These are phyloP conservation scores for Ceratocystis variospora DNA, from an alignment of 2,329 filamentous ascomycete genomes.

Conservation along the genomic window DNA sequence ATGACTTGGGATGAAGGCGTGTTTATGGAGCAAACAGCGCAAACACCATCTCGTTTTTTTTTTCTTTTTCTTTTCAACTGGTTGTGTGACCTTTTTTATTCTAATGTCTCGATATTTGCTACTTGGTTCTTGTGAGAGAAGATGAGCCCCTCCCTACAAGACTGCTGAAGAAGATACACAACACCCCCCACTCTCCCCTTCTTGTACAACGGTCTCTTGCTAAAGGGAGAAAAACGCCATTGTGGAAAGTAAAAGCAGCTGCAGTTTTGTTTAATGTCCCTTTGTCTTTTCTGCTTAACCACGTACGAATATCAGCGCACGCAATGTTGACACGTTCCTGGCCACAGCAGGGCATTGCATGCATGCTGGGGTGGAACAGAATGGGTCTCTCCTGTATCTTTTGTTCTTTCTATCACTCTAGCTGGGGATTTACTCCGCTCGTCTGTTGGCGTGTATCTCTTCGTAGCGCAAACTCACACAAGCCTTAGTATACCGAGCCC, in stretches of 20 bases:
- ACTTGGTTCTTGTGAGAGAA: neutral
- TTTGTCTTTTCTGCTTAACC: neutral
- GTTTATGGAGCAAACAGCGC: neutral
- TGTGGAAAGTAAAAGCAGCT: neutral
- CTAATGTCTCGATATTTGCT: neutral
- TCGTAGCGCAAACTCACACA: neutral
- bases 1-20: neutral
- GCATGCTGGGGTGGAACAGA: neutral
- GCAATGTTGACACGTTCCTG: neutral
- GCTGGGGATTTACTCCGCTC: neutral
- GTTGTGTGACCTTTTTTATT: neutral
- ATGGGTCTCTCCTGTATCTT: neutral
- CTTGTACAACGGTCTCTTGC: neutral
- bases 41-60: neutral
- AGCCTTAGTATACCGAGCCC: neutral
- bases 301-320: neutral
- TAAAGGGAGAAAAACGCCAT: neutral
- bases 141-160: too few species aligned
- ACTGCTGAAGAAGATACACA: neutral
- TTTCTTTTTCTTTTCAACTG: neutral
- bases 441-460: neutral
- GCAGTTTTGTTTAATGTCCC: neutral
- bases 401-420: neutral
- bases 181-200: neutral
- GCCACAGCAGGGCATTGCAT: neutral